Percentiles rank a stretch among this genome's conserved stretches.
phyloP scores from a whole-genome alignment of 2,329 filamentous ascomycete species.

The Exserohilum rostratum region DNA sequence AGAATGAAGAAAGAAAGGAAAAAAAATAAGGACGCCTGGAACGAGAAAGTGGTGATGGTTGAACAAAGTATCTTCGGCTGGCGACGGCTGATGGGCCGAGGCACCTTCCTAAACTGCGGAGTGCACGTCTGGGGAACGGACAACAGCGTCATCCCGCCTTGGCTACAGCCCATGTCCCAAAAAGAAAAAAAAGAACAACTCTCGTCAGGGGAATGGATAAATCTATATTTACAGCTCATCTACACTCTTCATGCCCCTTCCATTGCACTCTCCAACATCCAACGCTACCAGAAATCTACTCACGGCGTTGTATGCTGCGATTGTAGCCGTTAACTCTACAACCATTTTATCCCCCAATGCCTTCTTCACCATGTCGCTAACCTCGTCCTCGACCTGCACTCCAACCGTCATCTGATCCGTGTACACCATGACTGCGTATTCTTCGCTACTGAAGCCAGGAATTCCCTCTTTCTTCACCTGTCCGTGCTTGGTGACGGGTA shows the following conservation, averaged over 20 bases:
- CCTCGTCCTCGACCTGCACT: constrained; percentile 70
- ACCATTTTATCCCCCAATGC: constrained; percentile 72
- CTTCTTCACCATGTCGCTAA: constrained; percentile 67
- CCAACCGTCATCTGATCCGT: constrained; percentile 83
- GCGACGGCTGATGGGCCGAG: constrained; percentile 34
- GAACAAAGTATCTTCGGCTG: constrained; percentile 20
- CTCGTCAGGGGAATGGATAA: too few relatives aligned
- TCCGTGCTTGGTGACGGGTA: constrained; percentile 29
- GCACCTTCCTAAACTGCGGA: constrained; percentile 24
- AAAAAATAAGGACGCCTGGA: background rate
- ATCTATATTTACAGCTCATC: constrained; percentile 29
- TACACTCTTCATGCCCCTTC: constrained; percentile 39
- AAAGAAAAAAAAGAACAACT: background rate
- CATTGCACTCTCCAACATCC: constrained; percentile 62
- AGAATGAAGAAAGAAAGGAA: background rate
- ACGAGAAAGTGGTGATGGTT: constrained; percentile 12
- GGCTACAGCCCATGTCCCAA: background rate
- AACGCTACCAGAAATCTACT: constrained; percentile 82
- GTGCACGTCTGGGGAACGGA: constrained; percentile 26
- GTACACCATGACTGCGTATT: constrained; percentile 74
- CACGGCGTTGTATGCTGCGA: constrained; percentile 83
- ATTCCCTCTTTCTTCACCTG: constrained; percentile 22
- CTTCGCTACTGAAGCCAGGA: constrained; percentile 51
- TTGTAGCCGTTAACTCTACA: constrained; percentile 79
- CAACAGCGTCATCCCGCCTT: constrained; percentile 18